Evolutionary conservation across 2,329 filamentous ascomycete species (phyloP), one percentile per base, ranked within the genome.

Genomic region (Trichophyton simii): DNA sequence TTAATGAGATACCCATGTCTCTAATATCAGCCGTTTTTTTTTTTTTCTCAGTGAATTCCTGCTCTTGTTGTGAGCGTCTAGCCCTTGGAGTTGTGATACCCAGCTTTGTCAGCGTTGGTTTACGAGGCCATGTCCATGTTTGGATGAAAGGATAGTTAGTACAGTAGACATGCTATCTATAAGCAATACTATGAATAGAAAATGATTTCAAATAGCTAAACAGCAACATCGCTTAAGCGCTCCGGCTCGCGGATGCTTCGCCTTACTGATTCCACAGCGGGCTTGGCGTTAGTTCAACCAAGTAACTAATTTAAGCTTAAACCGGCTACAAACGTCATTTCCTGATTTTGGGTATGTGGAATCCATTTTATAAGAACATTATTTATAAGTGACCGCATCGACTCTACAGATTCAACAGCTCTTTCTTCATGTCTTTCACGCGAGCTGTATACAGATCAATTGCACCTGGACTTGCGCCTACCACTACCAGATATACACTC

Each of bases 1-100:
- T 38, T 65, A 64, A 58, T 73, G 63, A 46, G 38, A 1, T 18
- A 18, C 18, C 18, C 18, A 18, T 18, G 18, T 18, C 18, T 18
- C 18, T 18, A 18, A 18, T 18, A 18, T 18, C 18, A 18, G 18
- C 18, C 18, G 18, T 18, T 18, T 18, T 18, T 18, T 18, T 18
- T 18, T 18, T 18, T 18, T 18, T 18, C 18, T 18, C 6, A 8
- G 46, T 52, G 22, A 9, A 25, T 25, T 31, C 13, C 13, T 31
- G 9, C 8, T 13, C 2, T 13, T 13, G 20, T 28, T 52, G 13
- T 15, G 11, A 52, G 46, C 11, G 22, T 52, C 8, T 22, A 13
- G 20, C 11, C 11, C 31, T 52, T 52, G 46, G 46, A 52, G 13
- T 28, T 22, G 31, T 52, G 46, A 52, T 52, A 52, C 46, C 46